Evolutionary conservation across 495 filamentous ascomycete genomes (phyloP).

Genomic region (Apodospora peruviana): DNA sequence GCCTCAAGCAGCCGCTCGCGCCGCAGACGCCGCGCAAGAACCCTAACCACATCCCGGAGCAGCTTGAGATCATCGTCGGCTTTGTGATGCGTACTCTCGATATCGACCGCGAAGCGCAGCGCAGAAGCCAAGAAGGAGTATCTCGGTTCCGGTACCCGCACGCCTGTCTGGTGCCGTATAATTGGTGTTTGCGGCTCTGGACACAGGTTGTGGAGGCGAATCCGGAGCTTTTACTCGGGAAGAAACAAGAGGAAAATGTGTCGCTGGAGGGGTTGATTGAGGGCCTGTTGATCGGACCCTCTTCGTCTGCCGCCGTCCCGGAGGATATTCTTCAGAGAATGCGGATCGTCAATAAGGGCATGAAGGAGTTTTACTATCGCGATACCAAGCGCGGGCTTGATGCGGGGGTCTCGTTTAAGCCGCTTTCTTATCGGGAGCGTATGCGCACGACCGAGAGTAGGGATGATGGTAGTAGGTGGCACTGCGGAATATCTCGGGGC

Average conservation of each 20-base stretch:
- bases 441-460: background rate
- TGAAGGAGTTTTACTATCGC: background rate
- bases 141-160: slow-evolving; percentile 7
- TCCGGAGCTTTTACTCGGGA: background rate
- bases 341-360: background rate
- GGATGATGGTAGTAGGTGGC: no score
- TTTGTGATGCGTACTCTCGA: slow-evolving; percentile 3
- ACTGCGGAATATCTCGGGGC: background rate
- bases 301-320: background rate
- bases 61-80: slow-evolving; percentile 1
- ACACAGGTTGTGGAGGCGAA: background rate
- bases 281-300: background rate
- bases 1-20: slow-evolving; percentile 6
- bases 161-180: slow-evolving; percentile 11
- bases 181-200: slow-evolving; percentile 15
- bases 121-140: background rate
- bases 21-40: slow-evolving; percentile 13
- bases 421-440: background rate
- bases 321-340: background rate
- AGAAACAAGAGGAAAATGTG: background rate
- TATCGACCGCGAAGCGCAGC: background rate
- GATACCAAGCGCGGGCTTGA: background rate
- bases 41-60: slow-evolving; percentile 4
- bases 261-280: background rate
- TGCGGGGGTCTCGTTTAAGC: background rate